Percentiles rank a stretch among this genome's conserved stretches.
phyloP scores from a whole-genome alignment of 2,329 filamentous ascomycete genomes.

The Colletotrichum tamarilloi region DNA sequence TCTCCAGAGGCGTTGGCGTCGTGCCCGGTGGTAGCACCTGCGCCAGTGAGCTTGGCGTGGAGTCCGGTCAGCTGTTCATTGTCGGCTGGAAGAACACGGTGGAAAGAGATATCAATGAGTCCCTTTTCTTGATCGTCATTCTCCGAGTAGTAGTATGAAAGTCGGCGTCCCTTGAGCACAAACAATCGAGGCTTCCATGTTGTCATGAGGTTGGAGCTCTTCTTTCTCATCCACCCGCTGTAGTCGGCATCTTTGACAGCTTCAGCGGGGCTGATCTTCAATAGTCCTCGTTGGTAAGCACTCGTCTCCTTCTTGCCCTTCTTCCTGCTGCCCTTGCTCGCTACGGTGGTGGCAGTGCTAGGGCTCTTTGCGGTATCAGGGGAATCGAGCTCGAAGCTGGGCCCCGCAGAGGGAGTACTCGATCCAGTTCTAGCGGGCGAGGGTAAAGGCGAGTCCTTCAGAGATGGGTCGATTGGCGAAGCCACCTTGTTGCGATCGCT shows the following conservation, averaged over 20 bases:
- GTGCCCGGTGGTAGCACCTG: slow-evolving; percentile 73
- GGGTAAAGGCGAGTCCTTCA: slow-evolving; percentile 63
- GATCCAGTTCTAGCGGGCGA: slow-evolving; percentile 84
- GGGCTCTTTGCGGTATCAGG: slow-evolving; percentile 71
- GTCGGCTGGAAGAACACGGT: slow-evolving; percentile 94
- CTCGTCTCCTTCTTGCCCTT: slow-evolving; percentile 95
- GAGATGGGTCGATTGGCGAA: slow-evolving; percentile 61
- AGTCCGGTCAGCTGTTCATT: slow-evolving; percentile 90
- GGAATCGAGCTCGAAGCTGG: slow-evolving; percentile 84
- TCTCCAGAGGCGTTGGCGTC: slow-evolving; percentile 54
- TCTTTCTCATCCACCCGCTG: slow-evolving; percentile 99
- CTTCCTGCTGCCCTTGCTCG: slow-evolving; percentile 65
- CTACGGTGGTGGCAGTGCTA: slow-evolving; percentile 58
- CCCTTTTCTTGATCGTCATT: slow-evolving; percentile 93
- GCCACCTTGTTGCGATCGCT: slow-evolving; percentile 65
- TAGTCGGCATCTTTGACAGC: slow-evolving; percentile 91
- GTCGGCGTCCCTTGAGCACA: slow-evolving; percentile 87
- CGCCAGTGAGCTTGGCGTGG: slow-evolving; percentile 91
- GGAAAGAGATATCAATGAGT: slow-evolving; percentile 96
- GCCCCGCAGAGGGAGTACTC: slow-evolving; percentile 71
- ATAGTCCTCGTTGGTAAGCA: slow-evolving; percentile 88
- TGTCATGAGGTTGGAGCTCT: slow-evolving; percentile 94
- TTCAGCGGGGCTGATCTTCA: slow-evolving; percentile 83
- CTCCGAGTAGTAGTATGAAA: slow-evolving; percentile 97
- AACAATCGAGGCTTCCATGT: slow-evolving; percentile 99